Conservation (phyloP, 2,329 filamentous ascomycete species). For the Xylaria sp. region DNA sequence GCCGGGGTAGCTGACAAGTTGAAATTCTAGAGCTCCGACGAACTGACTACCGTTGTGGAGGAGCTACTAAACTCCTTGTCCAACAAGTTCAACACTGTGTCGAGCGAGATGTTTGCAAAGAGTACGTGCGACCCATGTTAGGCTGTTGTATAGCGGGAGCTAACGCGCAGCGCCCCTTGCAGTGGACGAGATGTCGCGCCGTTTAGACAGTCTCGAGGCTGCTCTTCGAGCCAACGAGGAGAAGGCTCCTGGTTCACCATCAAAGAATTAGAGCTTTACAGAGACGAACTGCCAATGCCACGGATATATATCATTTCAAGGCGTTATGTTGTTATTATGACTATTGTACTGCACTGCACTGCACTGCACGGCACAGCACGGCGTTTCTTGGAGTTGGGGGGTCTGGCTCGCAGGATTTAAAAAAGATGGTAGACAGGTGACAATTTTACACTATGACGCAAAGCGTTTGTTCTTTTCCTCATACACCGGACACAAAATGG, state of each 20-base stretch:
- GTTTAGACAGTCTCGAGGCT: conserved; percentile 82
- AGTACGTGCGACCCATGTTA: conserved; percentile 56
- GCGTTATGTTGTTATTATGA: conserved; percentile 24
- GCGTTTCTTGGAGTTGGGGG: conserved; percentile 33
- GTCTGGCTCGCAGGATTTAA: conserved; percentile 6
- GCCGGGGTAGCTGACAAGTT: not conserved
- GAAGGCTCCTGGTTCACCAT: conserved; percentile 45
- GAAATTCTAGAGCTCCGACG: conserved; percentile 50
- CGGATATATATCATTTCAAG: conserved; percentile 12
- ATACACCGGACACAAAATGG: conserved; percentile 13
- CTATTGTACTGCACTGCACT: no score
- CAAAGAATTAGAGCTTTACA: conserved; percentile 45
- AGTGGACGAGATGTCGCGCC: conserved; percentile 95
- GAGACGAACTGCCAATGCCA: not conserved
- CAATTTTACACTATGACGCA: conserved; percentile 6
- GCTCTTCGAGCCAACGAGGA: conserved; percentile 66
- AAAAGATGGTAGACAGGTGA: conserved; percentile 17
- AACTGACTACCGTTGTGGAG: conserved; percentile 81
- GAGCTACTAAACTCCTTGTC: conserved; percentile 84
- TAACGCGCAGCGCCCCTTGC: conserved; percentile 14
- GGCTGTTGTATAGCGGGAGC: not conserved
- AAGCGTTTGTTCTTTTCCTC: conserved; percentile 21
- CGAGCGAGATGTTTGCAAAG: conserved; percentile 86
- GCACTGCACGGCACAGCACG: no score
- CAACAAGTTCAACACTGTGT: conserved; percentile 83